Base-by-base conservation (phyloP, 2,329 filamentous ascomycete genomes). In the Trichophyton benhamiae region DNA sequence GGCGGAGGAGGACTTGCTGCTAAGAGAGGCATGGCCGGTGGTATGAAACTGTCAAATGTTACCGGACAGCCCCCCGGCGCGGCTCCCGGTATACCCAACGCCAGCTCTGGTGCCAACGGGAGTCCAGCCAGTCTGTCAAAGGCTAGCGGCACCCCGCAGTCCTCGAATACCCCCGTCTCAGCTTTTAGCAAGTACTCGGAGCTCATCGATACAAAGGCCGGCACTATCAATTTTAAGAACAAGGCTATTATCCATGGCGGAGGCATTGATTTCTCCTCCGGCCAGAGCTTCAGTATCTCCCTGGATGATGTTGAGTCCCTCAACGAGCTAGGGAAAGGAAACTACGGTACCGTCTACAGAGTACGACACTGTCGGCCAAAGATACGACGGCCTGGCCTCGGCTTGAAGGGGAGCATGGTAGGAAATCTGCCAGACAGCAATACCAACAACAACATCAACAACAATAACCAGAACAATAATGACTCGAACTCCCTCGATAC, bases 311-410 rank as follows among this genome's bases (percentile, higher is more conserved):
- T 99, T 4, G 90, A 97, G 68, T 92, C 89, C 1, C 72, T 97
- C 62, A 90, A 92, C 64, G 94, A 99, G 77, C 78, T 99, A 11
- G 94, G 94, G 55, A 99, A 97, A 75, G 94, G 94, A 46, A 99
- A 99, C 72, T 99, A 99, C 69, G 94, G 94, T 63, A 97, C 92
- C 1, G 94, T 99, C 3, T 97, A 95, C 81, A 96, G 94, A 74
- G 94, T 97, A 62, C 85, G 87, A 68, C 94, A 99, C 75, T 85
- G 88, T 61, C 86, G 90, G 69, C 83, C 84, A 6, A 79, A 80
- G 55, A 80, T 86, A 72, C 79, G 84, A 60, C 80, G 79, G 69
- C 80, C 80, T 7, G 84, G 84, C 1, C 76, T 82, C 66, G 84
- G 84, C 30, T 67, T 86, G 61, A 78, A 81, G 57, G 83, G 83